Base-by-base conservation (phyloP, 345 rosid genomes). In the Orychophragmus violaceus region DNA sequence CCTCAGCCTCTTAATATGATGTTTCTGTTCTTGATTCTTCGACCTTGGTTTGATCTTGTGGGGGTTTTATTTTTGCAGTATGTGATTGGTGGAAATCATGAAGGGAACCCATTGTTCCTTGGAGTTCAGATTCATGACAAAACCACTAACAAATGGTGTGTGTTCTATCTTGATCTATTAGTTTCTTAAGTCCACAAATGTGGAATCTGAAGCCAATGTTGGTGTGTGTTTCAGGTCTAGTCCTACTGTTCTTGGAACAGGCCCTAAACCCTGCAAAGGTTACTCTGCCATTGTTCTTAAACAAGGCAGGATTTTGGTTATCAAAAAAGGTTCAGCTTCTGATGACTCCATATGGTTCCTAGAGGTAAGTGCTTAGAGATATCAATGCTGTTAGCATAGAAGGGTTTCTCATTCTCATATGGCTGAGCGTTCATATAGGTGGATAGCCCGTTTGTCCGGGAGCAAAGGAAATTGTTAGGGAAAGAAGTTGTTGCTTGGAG, bases 401-500 rank as follows among this genome's bases (percentile, higher is more conserved):
- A 1, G 1, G 44, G 23, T 22, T 21, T 63, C 52, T 33, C 5
- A 7, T 58, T 53, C 62, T 54, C 36, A 29, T 16, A 49, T 64
- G 21, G 30, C 16, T 42, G 57, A 13, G 6, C 9, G 25, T 39
- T 9, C 17, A n/a, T 28, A 17, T 73, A 94, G 99, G 88, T 88
- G 83, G 89, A 87, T 74, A 87, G 89, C 44, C 69, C 65, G 10
- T 90, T 84, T 83, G 93, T 88, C 21, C 79, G 79, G 69, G 85
- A 85, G 72, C 92, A 86, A 76, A 84, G 52, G 71, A 77, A 70
- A 29, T 50, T 39, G 37, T 64, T 48, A 6, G 91, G 82, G 23
- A 76, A 62, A 69, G 90, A 88, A 56, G 96, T 94, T 69, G 95
- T 94, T 75, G 95, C 97, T 17, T 94, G 96, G 97, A 88, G 99